Evolutionary conservation across 1,284 basidiomycete species (phyloP).

Genomic region (Exsudoporus floridanus): DNA sequence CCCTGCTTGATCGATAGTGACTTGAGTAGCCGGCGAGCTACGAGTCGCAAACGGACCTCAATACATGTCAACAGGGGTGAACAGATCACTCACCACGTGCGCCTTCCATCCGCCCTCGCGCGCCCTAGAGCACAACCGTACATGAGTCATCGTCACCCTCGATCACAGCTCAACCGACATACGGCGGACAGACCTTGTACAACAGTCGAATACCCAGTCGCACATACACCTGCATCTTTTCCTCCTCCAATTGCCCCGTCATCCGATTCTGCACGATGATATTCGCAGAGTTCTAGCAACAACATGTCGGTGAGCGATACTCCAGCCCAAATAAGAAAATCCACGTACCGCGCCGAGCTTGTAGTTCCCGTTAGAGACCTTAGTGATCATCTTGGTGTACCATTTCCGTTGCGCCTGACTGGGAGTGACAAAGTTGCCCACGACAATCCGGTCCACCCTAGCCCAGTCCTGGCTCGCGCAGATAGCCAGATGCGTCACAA

Average conservation of each 20-base stretch:
- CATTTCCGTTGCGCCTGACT: slow-evolving; percentile 96
- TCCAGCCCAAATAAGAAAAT: background rate
- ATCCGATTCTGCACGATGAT: slow-evolving; percentile 92
- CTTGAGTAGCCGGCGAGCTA: slow-evolving; percentile 65
- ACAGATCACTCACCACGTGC: slow-evolving; percentile 60
- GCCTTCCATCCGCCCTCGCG: slow-evolving; percentile 88
- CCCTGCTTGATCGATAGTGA: slow-evolving; percentile 95
- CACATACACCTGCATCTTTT: slow-evolving; percentile 98
- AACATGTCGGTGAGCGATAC: background rate
- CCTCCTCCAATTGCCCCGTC: slow-evolving; percentile 92
- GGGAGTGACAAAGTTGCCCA: slow-evolving; percentile 94
- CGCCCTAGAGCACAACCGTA: slow-evolving; percentile 50
- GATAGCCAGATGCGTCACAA: slow-evolving; percentile 89
- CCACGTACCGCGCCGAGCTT: slow-evolving; percentile 78
- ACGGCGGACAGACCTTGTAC: slow-evolving; percentile 65
- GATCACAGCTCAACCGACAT: background rate
- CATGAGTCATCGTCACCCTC: slow-evolving; percentile 1
- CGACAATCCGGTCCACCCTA: slow-evolving; percentile 83
- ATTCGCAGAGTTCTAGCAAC: slow-evolving; percentile 84
- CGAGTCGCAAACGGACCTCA: slow-evolving; percentile 48
- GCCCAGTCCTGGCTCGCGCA: slow-evolving; percentile 94
- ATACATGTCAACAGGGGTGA: background rate
- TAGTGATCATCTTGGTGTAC: slow-evolving; percentile 87
- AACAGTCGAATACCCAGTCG: slow-evolving; percentile 87
- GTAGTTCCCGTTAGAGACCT: slow-evolving; percentile 85